Conservation (phyloP, 2,329 filamentous ascomycete species). For the Boeremia exigua region DNA sequence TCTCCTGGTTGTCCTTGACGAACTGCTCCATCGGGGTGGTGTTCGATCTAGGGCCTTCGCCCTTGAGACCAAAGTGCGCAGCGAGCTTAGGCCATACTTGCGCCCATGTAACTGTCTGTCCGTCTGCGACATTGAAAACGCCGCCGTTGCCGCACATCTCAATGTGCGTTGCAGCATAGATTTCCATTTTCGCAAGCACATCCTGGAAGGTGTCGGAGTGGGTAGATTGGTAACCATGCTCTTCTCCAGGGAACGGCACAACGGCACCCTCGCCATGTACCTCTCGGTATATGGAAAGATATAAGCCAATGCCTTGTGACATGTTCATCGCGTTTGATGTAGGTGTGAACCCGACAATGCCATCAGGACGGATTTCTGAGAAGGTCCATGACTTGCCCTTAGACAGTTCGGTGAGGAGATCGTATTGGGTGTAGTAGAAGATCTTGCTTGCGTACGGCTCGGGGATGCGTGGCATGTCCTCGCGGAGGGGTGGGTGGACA, state of each 20-base stretch:
- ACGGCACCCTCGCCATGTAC: conserved; percentile 47
- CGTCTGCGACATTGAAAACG: conserved; percentile 53
- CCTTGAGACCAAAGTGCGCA: conserved; percentile 53
- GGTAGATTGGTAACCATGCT: conserved; percentile 44
- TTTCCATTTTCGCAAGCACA: conserved; percentile 52
- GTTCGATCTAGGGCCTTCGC: conserved; percentile 32
- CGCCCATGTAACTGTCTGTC: conserved; percentile 48
- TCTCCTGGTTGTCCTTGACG: conserved; percentile 34
- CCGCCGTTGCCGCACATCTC: conserved; percentile 32
- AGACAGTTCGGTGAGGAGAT: conserved; percentile 45
- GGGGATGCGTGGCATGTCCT: conserved; percentile 15
- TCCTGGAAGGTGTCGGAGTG: conserved; percentile 48
- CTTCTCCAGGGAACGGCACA: conserved; percentile 49
- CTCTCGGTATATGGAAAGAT: conserved; percentile 45
- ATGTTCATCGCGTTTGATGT: conserved; percentile 50
- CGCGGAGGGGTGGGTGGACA: background rate
- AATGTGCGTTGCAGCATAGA: conserved; percentile 47
- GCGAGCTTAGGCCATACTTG: conserved; percentile 54
- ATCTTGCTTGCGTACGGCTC: conserved; percentile 43
- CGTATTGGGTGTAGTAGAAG: conserved; percentile 52
- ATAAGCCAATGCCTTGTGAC: conserved; percentile 46
- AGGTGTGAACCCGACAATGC: conserved; percentile 52
- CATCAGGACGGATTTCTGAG: conserved; percentile 50
- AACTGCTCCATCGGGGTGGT: conserved; percentile 34
- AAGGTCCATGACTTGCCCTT: conserved; percentile 49